A percentile compares a stretch with the other conserved stretches of the same genome.
Conservation (phyloP, 345 rosid genomes). For the Litchi chinensis region DNA sequence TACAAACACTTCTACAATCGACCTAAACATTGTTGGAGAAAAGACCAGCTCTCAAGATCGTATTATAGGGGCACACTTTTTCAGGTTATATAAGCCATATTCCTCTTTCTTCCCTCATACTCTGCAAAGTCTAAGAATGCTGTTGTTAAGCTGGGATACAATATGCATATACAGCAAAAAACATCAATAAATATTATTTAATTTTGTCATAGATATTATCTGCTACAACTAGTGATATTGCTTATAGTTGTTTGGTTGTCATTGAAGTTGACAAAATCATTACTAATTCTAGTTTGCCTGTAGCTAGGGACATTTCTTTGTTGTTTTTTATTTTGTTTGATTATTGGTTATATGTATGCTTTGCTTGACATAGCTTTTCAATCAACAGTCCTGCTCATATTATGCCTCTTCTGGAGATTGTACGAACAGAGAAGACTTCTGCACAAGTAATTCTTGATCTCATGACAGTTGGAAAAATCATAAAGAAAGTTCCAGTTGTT, state of each 20-base stretch:
- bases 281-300: background rate
- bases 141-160: background rate
- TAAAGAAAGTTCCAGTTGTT: conserved; percentile 93
- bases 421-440: conserved; percentile 77
- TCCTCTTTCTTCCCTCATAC: background rate
- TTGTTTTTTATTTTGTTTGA: background rate
- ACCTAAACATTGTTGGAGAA: conserved; percentile 74
- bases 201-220: background rate
- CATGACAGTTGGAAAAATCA: conserved; percentile 76
- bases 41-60: conserved; percentile 79
- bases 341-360: conserved; percentile 6
- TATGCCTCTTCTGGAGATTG: conserved; percentile 97
- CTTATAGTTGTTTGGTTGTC: background rate
- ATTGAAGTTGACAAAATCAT: background rate
- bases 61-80: conserved; percentile 93
- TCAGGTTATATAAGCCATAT: conserved; percentile 55
- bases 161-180: background rate
- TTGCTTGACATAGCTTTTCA: conserved; percentile 23
- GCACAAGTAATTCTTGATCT: conserved; percentile 91
- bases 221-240: background rate
- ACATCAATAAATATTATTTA: background rate
- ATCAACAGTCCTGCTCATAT: conserved; percentile 88
- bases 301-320: background rate
- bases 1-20: conserved; percentile 86
- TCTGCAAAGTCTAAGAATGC: background rate